Evolutionary conservation across 1,284 basidiomycete genomes (phyloP).

Genomic region (Cerrena zonata): DNA sequence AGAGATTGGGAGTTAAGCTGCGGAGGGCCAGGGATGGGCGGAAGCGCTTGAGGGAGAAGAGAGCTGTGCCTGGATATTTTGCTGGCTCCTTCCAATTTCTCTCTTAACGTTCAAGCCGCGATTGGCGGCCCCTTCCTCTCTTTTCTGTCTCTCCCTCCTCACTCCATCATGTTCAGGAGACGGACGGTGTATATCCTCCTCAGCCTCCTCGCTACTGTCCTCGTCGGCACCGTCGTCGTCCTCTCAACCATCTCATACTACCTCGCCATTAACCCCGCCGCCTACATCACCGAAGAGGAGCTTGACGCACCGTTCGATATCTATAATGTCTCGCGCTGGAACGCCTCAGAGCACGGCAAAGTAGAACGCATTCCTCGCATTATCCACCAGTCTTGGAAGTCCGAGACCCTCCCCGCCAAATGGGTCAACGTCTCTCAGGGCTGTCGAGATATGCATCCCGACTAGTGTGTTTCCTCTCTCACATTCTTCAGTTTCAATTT

Average conservation of each 20-base stretch:
- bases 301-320: constrained; percentile 53
- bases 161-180: constrained; percentile 36
- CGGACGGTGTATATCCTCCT: constrained; percentile 67
- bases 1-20: neutral
- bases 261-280: constrained; percentile 74
- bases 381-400: constrained; percentile 98
- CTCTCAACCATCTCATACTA: constrained; percentile 88
- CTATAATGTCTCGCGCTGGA: constrained; percentile 51
- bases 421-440: constrained; percentile 79
- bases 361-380: constrained; percentile 83
- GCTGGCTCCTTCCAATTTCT: constrained; percentile 9
- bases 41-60: neutral
- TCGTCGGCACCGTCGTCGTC: constrained; percentile 87
- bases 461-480: constrained; percentile 69
- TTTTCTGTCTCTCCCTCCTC: constrained; percentile 11
- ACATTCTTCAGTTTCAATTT: constrained; percentile 12
- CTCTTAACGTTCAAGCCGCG: constrained; percentile 6
- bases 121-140: constrained; percentile 12
- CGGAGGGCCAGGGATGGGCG: neutral
- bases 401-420: constrained; percentile 74
- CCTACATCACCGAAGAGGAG: constrained; percentile 77
- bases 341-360: constrained; percentile 52
- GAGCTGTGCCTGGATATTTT: constrained; percentile 15
- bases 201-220: constrained; percentile 75
- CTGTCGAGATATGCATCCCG: constrained; percentile 85